A percentile compares a stretch with the other conserved stretches of the same genome.
phyloP scores from a whole-genome alignment of 2,329 filamentous ascomycete genomes.

The Talaromyces sp. region DNA sequence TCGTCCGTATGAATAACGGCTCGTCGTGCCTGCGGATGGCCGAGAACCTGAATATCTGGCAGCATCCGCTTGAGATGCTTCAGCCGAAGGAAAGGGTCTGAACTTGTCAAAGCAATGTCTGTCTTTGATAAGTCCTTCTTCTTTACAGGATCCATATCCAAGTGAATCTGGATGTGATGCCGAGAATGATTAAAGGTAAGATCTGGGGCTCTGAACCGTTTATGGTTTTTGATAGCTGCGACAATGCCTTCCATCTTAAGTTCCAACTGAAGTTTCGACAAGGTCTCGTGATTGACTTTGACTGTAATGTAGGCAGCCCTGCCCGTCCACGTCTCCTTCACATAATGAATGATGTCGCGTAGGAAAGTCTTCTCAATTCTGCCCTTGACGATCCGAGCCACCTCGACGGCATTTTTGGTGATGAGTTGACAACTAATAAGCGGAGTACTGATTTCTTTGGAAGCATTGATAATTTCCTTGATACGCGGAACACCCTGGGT shows the following conservation, averaged over 20 bases:
- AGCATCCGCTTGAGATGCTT: slow-evolving; percentile 80
- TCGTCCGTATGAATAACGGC: slow-evolving; percentile 85
- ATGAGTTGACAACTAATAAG: slow-evolving; percentile 84
- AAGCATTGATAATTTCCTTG: slow-evolving; percentile 99
- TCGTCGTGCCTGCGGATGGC: slow-evolving; percentile 78
- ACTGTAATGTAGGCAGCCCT: slow-evolving; percentile 73
- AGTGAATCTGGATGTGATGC: slow-evolving; percentile 66
- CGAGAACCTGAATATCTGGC: slow-evolving; percentile 79
- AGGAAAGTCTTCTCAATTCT: slow-evolving; percentile 94
- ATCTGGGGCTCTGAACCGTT: slow-evolving; percentile 67
- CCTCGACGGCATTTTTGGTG: slow-evolving; percentile 62
- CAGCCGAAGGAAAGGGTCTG: slow-evolving; percentile 55
- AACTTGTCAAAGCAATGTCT: slow-evolving; percentile 38
- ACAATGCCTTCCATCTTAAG: slow-evolving; percentile 70
- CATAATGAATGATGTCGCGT: slow-evolving; percentile 70
- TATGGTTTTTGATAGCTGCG: slow-evolving; percentile 70
- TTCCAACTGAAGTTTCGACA: slow-evolving; percentile 77
- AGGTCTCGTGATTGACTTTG: slow-evolving; percentile 72
- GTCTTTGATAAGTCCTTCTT: slow-evolving; percentile 37
- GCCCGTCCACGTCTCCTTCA: slow-evolving; percentile 85
- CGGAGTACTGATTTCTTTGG: slow-evolving; percentile 86
- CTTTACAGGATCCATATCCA: slow-evolving; percentile 46
- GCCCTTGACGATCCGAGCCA: slow-evolving; percentile 85
- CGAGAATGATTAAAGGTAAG: slow-evolving; percentile 52
- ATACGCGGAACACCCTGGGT: slow-evolving; percentile 99